Conservation (phyloP, 2,329 filamentous ascomycete genomes). For the Trichoderma sp. region DNA sequence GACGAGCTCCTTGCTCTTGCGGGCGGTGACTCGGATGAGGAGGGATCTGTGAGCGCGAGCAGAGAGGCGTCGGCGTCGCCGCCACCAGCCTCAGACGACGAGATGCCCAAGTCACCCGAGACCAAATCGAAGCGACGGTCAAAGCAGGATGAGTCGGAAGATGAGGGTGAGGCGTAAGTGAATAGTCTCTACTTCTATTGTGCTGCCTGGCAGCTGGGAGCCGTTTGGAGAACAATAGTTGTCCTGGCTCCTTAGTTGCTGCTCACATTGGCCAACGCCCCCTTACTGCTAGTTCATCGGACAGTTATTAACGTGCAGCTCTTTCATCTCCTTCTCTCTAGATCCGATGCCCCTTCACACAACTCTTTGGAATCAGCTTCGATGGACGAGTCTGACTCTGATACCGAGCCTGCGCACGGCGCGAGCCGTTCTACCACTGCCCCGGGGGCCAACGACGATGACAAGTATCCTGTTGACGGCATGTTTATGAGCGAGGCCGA, state of each 20-base stretch:
- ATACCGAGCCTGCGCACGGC: constrained; percentile 46
- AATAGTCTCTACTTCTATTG: constrained; percentile 9
- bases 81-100: constrained; percentile 34
- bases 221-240: background rate
- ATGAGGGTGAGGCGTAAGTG: constrained; percentile 58
- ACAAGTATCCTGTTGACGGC: constrained; percentile 83
- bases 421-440: constrained; percentile 37
- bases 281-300: background rate
- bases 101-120: constrained; percentile 32
- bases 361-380: constrained; percentile 77
- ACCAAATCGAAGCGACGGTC: constrained; percentile 52
- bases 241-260: background rate
- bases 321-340: constrained; percentile 41
- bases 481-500: constrained; percentile 73
- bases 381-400: constrained; percentile 84
- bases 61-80: constrained; percentile 56
- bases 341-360: constrained; percentile 63
- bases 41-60: constrained; percentile 53
- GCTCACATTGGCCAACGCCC: constrained; percentile 1
- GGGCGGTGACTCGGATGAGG: constrained; percentile 69
- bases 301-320: constrained; percentile 18
- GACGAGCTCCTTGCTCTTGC: constrained; percentile 92
- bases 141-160: constrained; percentile 49
- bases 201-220: background rate
- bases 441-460: constrained; percentile 55